Conservation (phyloP, 2,329 filamentous ascomycete genomes). For the Tolypocladium endophyticum region DNA sequence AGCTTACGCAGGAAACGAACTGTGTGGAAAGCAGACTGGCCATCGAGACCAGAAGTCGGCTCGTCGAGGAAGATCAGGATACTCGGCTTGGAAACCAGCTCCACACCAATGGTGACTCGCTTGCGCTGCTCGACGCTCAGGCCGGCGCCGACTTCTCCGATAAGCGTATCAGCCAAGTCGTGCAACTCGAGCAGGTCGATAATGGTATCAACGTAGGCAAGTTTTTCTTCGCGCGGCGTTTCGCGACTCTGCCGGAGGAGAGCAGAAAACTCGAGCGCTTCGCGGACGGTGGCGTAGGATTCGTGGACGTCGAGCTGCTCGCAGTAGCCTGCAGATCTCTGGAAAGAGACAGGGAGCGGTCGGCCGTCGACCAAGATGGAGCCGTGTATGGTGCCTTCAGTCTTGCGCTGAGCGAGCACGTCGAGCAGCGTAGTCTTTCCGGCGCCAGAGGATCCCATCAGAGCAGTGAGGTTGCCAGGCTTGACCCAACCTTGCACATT, state of each 20-base stretch:
- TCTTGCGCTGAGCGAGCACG: constrained; percentile 69
- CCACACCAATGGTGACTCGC: constrained; percentile 49
- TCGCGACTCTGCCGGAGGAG: constrained; percentile 60
- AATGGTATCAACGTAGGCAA: constrained; percentile 67
- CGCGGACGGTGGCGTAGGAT: constrained; percentile 61
- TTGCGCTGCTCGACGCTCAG: constrained; percentile 44
- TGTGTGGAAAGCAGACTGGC: constrained; percentile 55
- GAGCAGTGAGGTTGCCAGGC: constrained; percentile 64
- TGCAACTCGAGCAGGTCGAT: constrained; percentile 51
- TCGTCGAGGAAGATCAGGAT: constrained; percentile 52
- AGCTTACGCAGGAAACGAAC: constrained; percentile 57
- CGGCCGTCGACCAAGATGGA: constrained; percentile 68
- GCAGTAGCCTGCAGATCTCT: constrained; percentile 69
- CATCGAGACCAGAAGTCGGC: constrained; percentile 56
- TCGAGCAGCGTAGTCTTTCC: constrained; percentile 82
- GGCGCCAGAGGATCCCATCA: constrained; percentile 76
- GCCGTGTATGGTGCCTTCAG: constrained; percentile 64
- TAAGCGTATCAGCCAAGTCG: constrained; percentile 36
- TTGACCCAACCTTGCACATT: constrained; percentile 78
- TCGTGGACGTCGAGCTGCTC: constrained; percentile 76
- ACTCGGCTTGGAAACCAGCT: constrained; percentile 50
- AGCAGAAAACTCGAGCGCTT: constrained; percentile 66
- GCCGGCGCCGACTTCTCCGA: constrained; percentile 38
- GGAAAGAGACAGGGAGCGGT: constrained; percentile 62
- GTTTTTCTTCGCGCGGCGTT: constrained; percentile 55